Conservation (phyloP, 345 rosid genomes). For the Luvunga scandens region DNA sequence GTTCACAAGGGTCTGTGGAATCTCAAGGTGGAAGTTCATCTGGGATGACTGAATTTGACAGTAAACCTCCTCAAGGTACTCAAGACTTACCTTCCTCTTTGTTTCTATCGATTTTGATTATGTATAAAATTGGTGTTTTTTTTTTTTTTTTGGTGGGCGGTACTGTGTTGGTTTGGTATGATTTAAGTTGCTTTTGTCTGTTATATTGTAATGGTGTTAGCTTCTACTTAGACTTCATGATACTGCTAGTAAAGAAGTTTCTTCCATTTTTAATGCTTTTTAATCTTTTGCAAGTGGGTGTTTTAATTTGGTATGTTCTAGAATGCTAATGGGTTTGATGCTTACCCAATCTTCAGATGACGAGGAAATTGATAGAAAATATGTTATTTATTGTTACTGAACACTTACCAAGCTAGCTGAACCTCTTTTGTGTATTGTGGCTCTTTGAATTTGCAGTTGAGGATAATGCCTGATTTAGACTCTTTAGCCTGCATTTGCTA, state of each 20-base stretch:
- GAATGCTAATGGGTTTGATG: not conserved
- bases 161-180: not conserved
- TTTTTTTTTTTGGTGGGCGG: not conserved
- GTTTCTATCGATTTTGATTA: not conserved
- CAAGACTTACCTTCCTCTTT: not conserved
- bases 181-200: not conserved
- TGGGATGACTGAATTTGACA: slow-evolving; percentile 60
- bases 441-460: not conserved
- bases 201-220: not conserved
- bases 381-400: not conserved
- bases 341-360: not conserved
- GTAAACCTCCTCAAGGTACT: slow-evolving; percentile 58
- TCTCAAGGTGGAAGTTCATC: slow-evolving; percentile 65
- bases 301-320: not conserved
- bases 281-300: not conserved
- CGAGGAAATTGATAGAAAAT: not conserved
- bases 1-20: slow-evolving; percentile 55
- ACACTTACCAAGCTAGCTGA: not conserved
- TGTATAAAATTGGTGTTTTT: not conserved
- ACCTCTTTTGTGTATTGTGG: not conserved
- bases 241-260: not conserved
- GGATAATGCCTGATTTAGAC: not conserved
- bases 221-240: not conserved
- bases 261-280: not conserved
- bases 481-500: not conserved